Percentiles rank a stretch among this genome's conserved stretches.
Evolutionary conservation across 2,329 filamentous ascomycete genomes (phyloP).

Genomic region (Fusarium equiseti): DNA sequence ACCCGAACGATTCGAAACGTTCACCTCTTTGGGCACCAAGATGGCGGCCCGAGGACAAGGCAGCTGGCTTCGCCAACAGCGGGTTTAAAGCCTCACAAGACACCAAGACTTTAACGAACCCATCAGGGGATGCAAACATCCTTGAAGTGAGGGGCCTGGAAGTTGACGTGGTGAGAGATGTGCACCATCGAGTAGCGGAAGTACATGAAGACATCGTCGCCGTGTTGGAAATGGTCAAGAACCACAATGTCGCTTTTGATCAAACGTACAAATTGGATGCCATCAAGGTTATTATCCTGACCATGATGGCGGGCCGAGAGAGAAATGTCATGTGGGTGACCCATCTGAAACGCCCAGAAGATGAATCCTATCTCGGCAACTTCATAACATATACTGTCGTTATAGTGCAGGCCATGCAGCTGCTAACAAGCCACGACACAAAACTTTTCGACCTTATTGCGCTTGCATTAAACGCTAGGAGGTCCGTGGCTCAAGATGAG

Average conservation of each 20-base stretch:
- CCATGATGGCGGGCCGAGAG: background rate
- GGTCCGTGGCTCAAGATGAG: too few relatives aligned
- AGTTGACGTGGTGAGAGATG: fast-evolving
- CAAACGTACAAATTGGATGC: fast-evolving
- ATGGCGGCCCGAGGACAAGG: fast-evolving
- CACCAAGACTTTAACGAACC: fast-evolving
- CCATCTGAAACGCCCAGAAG: fast-evolving
- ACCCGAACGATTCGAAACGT: fast-evolving
- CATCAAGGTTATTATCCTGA: background rate
- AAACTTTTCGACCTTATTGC: too few relatives aligned
- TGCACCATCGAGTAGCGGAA: background rate
- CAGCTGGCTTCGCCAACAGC: fast-evolving
- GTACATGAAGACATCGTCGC: fast-evolving
- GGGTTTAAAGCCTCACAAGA: fast-evolving
- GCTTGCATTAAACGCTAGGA: background rate
- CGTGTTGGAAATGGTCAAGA: background rate
- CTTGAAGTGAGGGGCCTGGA: background rate
- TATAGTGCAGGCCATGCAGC: fast-evolving
- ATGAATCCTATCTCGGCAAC: background rate
- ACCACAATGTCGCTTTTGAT: fast-evolving
- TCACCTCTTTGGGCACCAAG: background rate
- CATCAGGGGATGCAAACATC: fast-evolving
- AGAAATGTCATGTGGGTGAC: fast-evolving
- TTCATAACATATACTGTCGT: background rate
- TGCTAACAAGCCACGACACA: fast-evolving